Evolutionary conservation across 1,284 basidiomycete species (phyloP).

Genomic region (Entoloma clypeatum): DNA sequence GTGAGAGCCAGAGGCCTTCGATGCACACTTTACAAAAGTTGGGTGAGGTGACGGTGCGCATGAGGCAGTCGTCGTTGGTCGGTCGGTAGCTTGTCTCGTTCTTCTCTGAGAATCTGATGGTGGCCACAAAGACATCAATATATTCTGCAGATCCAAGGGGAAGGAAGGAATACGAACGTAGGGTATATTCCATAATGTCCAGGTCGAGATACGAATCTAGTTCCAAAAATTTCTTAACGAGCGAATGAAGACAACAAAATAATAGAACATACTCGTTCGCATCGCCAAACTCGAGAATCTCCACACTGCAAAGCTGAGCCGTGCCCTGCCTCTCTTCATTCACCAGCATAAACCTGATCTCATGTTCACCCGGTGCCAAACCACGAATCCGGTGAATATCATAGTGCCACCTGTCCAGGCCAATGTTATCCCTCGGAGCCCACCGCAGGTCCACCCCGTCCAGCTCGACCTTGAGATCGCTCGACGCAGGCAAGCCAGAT

Average conservation of each 20-base stretch:
- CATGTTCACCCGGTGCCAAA: constrained; percentile 48
- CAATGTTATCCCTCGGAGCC: constrained; percentile 52
- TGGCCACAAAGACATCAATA: neutral
- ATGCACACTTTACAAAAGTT: constrained; percentile 76
- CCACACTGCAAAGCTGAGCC: constrained; percentile 74
- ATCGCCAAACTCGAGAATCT: constrained; percentile 74
- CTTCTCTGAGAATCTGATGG: constrained; percentile 49
- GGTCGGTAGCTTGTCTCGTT: constrained; percentile 68
- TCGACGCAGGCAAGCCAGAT: constrained; percentile 61
- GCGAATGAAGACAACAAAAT: constrained; percentile 1
- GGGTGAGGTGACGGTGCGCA: constrained; percentile 69
- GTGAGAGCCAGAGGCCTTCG: constrained; percentile 68
- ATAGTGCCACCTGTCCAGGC: constrained; percentile 72
- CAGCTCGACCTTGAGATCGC: constrained; percentile 56
- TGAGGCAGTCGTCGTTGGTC: constrained; percentile 82
- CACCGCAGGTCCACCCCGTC: constrained; percentile 61
- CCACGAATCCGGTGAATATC: constrained; percentile 43
- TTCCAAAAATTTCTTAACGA: constrained; percentile 3
- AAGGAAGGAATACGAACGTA: constrained; percentile 44
- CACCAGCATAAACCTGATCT: constrained; percentile 55
- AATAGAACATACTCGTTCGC: constrained; percentile 50
- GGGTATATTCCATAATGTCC: constrained; percentile 74
- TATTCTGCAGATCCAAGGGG: neutral
- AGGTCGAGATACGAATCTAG: constrained; percentile 57
- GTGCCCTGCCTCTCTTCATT: constrained; percentile 47